Percentiles rank a stretch among this genome's conserved stretches.
phyloP scores from a whole-genome alignment of 2,329 filamentous ascomycete species.

The Scorias spongiosa region DNA sequence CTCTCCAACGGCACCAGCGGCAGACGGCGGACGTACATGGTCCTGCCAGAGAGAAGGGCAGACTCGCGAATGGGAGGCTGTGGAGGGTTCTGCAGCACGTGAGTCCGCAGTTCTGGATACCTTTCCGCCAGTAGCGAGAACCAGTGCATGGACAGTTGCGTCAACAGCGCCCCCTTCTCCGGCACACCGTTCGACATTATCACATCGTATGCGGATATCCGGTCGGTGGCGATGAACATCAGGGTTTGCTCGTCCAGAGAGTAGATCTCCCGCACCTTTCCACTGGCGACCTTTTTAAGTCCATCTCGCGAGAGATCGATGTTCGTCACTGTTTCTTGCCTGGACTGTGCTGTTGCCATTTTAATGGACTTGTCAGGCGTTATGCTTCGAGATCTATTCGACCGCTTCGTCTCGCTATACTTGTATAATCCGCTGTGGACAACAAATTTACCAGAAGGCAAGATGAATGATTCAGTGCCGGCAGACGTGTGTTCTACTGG shows the following conservation, averaged over 20 bases:
- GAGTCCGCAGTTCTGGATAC: constrained; percentile 45
- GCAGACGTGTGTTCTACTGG: too few species aligned
- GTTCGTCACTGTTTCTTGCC: constrained; percentile 5
- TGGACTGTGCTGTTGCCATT: neutral
- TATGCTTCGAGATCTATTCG: too few species aligned
- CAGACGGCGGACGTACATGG: constrained; percentile 62
- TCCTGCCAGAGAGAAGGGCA: constrained; percentile 39
- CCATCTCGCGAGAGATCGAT: constrained; percentile 14
- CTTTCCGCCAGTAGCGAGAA: constrained; percentile 44
- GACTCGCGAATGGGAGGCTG: neutral
- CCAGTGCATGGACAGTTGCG: constrained; percentile 53
- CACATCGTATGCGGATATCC: constrained; percentile 92
- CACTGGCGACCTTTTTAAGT: constrained; percentile 37
- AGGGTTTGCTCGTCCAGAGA: constrained; percentile 53
- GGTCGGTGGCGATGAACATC: constrained; percentile 73
- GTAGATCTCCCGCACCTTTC: constrained; percentile 75
- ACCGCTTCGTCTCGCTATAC: too few species aligned
- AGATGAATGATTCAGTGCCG: too few species aligned
- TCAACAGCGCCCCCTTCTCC: constrained; percentile 51
- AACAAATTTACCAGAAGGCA: too few species aligned
- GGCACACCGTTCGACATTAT: constrained; percentile 67
- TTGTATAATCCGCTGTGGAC: too few species aligned
- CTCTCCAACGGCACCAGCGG: constrained; percentile 66
- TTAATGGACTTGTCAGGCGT: neutral
- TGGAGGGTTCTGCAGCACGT: constrained; percentile 29